Conservation (phyloP, 2,329 filamentous ascomycete genomes). For the Fusarium compactum region DNA sequence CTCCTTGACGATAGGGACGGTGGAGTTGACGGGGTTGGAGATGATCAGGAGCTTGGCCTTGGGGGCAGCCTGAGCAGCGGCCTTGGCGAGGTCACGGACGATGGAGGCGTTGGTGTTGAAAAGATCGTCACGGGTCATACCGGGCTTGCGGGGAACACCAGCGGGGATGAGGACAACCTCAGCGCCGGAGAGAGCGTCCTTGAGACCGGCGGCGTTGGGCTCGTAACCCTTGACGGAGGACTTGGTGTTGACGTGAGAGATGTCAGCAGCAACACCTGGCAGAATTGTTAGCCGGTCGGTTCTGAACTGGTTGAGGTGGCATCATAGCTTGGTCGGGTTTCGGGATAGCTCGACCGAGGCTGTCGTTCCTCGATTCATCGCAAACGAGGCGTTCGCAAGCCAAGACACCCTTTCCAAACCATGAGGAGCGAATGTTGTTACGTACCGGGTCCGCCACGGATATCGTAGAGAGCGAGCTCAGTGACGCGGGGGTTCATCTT, state of each 20-base stretch:
- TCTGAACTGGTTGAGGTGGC: conserved; percentile 29
- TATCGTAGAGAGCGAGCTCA: conserved; percentile 97
- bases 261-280: conserved; percentile 94
- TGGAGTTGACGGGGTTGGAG: conserved; percentile 99
- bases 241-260: conserved; percentile 99
- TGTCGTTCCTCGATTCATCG: not conserved
- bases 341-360: not conserved
- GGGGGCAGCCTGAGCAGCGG: conserved; percentile 86
- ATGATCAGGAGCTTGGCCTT: conserved; percentile 97
- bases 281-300: conserved; percentile 39
- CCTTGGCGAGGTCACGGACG: conserved; percentile 97
- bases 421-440: conserved; percentile 36
- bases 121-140: conserved; percentile 99
- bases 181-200: conserved; percentile 82
- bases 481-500: conserved; percentile 98
- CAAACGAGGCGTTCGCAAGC: conserved; percentile 12
- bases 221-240: conserved; percentile 92
- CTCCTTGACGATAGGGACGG: conserved; percentile 96
- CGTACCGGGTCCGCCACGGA: conserved; percentile 91
- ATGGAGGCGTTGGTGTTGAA: conserved; percentile 99
- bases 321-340: conserved; percentile 19
- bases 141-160: conserved; percentile 98
- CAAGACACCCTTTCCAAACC: not conserved
- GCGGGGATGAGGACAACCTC: conserved; percentile 98
- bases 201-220: conserved; percentile 79